A percentile compares a stretch with the other conserved stretches of the same genome.
Conservation (phyloP, 2,329 filamentous ascomycete species). For the Penicillium sp. region DNA sequence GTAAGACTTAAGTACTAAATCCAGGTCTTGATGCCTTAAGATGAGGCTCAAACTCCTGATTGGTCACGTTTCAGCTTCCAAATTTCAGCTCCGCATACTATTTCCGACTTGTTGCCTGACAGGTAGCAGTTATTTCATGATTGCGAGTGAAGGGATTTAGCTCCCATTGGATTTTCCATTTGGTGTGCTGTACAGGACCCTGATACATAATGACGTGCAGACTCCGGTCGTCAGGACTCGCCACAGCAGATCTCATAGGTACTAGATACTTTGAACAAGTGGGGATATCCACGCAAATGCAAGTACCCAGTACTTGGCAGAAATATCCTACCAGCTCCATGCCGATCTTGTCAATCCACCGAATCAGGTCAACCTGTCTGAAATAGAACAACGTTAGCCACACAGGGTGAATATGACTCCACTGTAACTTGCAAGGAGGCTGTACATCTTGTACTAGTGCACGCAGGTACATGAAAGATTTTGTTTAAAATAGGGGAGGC, state of each 20-base stretch:
- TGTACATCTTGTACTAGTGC: not conserved
- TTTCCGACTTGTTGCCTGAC: not conserved
- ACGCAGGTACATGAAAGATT: not conserved
- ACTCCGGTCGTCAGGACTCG: slow-evolving; percentile 11
- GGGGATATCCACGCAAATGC: accelerated
- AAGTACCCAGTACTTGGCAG: slow-evolving; percentile 7
- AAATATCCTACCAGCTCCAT: not conserved
- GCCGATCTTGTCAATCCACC: not conserved
- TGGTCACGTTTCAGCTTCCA: not conserved
- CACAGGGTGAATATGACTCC: slow-evolving; percentile 4
- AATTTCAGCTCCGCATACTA: not conserved
- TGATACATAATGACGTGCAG: slow-evolving; percentile 17
- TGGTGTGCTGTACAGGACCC: not conserved
- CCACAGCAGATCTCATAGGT: not conserved
- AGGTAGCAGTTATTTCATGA: not conserved
- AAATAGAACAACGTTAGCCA: slow-evolving; percentile 10
- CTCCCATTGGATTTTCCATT: not conserved
- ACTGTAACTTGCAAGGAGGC: not conserved
- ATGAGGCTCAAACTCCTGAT: not conserved
- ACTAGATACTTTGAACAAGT: not conserved
- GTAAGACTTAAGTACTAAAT: not conserved
- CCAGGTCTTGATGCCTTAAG: not conserved
- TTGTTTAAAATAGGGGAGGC: not conserved
- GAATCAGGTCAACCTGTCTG: not conserved
- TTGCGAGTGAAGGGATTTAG: not conserved